Conservation (phyloP, 371 early-diverging fungal genomes). For the Mortierella sp. region DNA sequence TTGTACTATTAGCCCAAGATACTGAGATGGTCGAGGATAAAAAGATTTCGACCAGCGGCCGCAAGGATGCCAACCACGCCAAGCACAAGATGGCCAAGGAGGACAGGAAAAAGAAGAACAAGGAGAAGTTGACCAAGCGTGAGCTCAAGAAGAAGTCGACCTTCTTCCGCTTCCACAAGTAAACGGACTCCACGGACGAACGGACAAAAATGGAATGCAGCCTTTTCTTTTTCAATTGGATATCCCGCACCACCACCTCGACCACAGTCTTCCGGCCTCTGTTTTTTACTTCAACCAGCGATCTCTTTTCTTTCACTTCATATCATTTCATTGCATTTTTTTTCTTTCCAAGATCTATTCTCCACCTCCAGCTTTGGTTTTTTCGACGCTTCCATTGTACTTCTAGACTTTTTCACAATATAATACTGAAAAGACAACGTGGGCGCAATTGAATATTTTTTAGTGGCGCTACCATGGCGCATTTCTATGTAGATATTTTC, state of each 20-base stretch:
- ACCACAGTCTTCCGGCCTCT: neutral
- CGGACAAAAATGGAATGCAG: neutral
- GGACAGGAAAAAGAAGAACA: slow-evolving; percentile 54
- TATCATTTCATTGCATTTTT: slow-evolving; percentile 6
- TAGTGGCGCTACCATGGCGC: neutral
- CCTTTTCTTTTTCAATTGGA: neutral
- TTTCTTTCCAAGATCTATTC: neutral
- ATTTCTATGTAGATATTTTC: neutral
- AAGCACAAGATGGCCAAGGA: slow-evolving; percentile 55
- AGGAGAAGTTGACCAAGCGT: slow-evolving; percentile 38
- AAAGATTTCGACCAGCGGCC: slow-evolving; percentile 56
- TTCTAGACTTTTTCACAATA: slow-evolving; percentile 9
- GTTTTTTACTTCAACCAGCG: neutral
- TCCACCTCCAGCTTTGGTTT: slow-evolving; percentile 3
- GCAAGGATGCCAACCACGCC: slow-evolving; percentile 43
- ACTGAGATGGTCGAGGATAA: slow-evolving; percentile 39
- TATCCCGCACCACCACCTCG: neutral
- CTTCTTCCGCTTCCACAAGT: slow-evolving; percentile 59
- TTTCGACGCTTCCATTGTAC: slow-evolving; percentile 14
- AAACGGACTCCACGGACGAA: slow-evolving; percentile 7
- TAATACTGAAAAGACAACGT: neutral
- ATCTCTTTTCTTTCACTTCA: neutral
- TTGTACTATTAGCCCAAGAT: slow-evolving; percentile 30
- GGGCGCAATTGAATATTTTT: neutral
- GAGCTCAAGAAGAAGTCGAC: slow-evolving; percentile 52